Evolutionary conservation across 306 rosid genomes (phyloP).

Genomic region (Trifolium fragiferum): DNA sequence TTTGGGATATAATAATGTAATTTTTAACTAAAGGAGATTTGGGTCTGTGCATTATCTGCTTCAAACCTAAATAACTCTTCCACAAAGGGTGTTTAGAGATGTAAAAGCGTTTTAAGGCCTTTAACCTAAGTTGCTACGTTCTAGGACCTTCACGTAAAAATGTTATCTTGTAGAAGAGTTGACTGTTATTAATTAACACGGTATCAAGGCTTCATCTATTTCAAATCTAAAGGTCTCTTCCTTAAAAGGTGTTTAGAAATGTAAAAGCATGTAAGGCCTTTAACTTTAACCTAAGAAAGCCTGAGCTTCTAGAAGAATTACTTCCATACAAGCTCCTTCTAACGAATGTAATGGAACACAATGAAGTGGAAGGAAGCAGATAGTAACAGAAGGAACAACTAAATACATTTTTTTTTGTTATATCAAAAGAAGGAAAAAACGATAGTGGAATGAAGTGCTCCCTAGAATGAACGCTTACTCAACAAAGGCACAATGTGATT

Average conservation of each 20-base stretch:
- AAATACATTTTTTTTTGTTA: background rate
- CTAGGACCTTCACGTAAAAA: background rate
- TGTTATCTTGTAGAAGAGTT: background rate
- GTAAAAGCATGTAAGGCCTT: slow-evolving; percentile 17
- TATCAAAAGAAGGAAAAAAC: too few relatives aligned
- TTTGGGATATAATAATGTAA: too few relatives aligned
- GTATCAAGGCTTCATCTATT: slow-evolving; percentile 1
- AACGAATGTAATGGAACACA: slow-evolving; percentile 2
- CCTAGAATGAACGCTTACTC: too few relatives aligned
- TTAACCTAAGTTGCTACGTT: slow-evolving; percentile 18
- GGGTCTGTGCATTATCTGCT: slow-evolving; percentile 6
- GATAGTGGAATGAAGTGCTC: too few relatives aligned
- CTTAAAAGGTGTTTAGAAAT: slow-evolving; percentile 14
- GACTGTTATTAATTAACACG: background rate
- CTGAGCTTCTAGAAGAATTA: slow-evolving; percentile 14
- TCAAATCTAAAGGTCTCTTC: slow-evolving; percentile 27
- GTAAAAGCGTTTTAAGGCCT: slow-evolving; percentile 10
- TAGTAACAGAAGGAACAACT: slow-evolving; percentile 14
- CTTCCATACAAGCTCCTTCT: slow-evolving; percentile 21
- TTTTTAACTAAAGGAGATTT: slow-evolving; percentile 24
- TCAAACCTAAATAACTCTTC: slow-evolving; percentile 25
- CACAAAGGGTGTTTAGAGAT: slow-evolving; percentile 18
- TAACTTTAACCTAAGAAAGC: slow-evolving; percentile 5
- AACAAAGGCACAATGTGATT: background rate
- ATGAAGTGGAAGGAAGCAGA: slow-evolving; percentile 16